Percentiles rank a stretch among this genome's conserved stretches.
Conservation (phyloP, 352 stramenopile species). For the Phytophthora nicotianae region DNA sequence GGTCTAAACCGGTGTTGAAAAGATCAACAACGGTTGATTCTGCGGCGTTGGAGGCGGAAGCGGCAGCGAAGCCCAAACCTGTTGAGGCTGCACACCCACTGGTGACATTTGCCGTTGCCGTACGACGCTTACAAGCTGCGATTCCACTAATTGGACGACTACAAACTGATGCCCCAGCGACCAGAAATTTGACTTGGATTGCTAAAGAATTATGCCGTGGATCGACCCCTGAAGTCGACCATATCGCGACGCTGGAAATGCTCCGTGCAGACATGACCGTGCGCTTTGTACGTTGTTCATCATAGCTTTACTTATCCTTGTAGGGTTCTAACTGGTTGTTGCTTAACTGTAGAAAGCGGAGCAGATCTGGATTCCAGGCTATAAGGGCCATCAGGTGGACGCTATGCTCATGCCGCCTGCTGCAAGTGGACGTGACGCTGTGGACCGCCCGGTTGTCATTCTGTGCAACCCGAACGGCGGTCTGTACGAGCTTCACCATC, state of each 20-base stretch:
- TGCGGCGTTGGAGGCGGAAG: constrained; percentile 33
- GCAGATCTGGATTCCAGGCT: constrained; percentile 80
- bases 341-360: constrained; percentile 59
- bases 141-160: constrained; percentile 49
- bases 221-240: constrained; percentile 48
- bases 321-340: constrained; percentile 3
- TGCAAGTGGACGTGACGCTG: constrained; percentile 33
- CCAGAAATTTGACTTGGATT: constrained; percentile 59
- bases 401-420: constrained; percentile 76
- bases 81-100: constrained; percentile 22
- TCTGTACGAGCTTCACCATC: constrained; percentile 87
- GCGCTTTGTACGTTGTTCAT: constrained; percentile 66
- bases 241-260: constrained; percentile 77
- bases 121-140: constrained; percentile 38
- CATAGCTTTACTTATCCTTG: neutral
- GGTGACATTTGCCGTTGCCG: constrained; percentile 32
- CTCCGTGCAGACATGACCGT: constrained; percentile 81
- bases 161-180: constrained; percentile 35
- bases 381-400: constrained; percentile 71
- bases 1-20: constrained; percentile 24
- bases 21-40: constrained; percentile 35
- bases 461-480: constrained; percentile 88
- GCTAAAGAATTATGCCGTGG: constrained; percentile 55
- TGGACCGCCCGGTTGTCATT: constrained; percentile 60
- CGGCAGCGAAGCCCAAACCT: constrained; percentile 20